Evolutionary conservation across 208 protist species (phyloP), one percentile per base, ranked within the genome.

Genomic region (Angomonas ambiguus): DNA sequence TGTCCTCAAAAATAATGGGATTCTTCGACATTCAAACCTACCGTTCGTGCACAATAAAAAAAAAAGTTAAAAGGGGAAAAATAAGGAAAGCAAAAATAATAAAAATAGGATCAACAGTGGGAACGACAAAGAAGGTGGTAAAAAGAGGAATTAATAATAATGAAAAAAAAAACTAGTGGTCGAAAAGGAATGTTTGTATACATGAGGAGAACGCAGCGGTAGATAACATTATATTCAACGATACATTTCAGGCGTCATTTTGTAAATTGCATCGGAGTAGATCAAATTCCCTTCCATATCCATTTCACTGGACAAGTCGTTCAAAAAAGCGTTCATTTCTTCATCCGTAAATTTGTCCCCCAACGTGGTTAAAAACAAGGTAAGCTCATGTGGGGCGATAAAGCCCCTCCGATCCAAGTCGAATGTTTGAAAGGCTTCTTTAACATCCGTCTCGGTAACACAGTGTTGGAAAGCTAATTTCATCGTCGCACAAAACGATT

Each of bases 351-450:
- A 77, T 27, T 81, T 82, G 59, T 99, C 96, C 11, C 97, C 97
- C 41, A 98, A 58, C 6, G 94, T 96, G 2, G 92, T 97, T 64
- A 99, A 87, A 55, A 98, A 85, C 67, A 89, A 92, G 41, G 94
- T 85, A 32, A 99, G 83, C 71, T 98, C 95, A 65, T 91, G 83
- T n/a, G 88, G 87, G 6, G 87, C 76, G 62, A 99, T 91, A 31
- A 87, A 82, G 25, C 97, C 97, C 53, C 91, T 90, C 8, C 88
- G 82, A 38, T 98, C 91, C 10, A 88, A 80, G 79, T 99, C 97
- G 64, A 99, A 97, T 24, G 91, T 81, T 3, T 82, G 67, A 82
- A 98, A 98, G 5, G 96, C 96, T 31, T 97, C 89, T 11, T 73
- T 76, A 18, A 97, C 84, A 31, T 97, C 95, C 27, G 90, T 80